Evolutionary conservation across 2,329 filamentous ascomycete species (phyloP).

Genomic region (Diplocarpon mali): DNA sequence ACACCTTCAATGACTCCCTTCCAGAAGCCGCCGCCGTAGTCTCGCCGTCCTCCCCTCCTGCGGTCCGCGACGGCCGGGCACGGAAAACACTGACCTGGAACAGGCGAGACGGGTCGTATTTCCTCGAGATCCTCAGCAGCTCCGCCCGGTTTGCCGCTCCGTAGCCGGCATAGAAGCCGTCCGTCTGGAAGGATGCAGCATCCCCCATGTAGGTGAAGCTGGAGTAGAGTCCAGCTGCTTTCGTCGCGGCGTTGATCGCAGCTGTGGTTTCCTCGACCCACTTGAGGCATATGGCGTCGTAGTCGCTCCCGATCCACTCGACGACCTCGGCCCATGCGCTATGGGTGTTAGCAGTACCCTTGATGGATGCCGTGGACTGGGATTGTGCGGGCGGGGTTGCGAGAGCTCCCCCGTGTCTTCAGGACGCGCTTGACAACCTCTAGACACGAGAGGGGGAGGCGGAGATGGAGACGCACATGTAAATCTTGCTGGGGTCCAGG

Average conservation of each 20-base stretch:
- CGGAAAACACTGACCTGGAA: background rate
- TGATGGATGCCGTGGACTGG: no score
- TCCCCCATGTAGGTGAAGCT: slow-evolving; percentile 2
- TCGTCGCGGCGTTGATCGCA: background rate
- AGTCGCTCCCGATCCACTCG: background rate
- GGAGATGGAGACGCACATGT: no score
- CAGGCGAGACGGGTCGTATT: background rate
- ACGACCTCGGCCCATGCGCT: background rate
- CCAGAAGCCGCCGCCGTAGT: no score
- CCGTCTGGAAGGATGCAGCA: background rate
- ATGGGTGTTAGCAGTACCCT: background rate
- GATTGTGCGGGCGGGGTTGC: no score
- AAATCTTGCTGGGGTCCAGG: no score
- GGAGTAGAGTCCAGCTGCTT: background rate
- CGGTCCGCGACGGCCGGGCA: no score
- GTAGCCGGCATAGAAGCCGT: background rate
- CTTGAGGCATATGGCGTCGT: background rate
- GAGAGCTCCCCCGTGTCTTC: no score
- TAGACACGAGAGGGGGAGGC: no score
- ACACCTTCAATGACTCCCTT: no score
- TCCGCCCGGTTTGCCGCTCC: background rate
- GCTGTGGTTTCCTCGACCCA: background rate
- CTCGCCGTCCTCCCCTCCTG: no score
- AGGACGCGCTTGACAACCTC: no score
- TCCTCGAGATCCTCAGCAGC: slow-evolving; percentile 1